Conservation (phyloP, 1,284 basidiomycete species). For the Cystobasidium sp. region DNA sequence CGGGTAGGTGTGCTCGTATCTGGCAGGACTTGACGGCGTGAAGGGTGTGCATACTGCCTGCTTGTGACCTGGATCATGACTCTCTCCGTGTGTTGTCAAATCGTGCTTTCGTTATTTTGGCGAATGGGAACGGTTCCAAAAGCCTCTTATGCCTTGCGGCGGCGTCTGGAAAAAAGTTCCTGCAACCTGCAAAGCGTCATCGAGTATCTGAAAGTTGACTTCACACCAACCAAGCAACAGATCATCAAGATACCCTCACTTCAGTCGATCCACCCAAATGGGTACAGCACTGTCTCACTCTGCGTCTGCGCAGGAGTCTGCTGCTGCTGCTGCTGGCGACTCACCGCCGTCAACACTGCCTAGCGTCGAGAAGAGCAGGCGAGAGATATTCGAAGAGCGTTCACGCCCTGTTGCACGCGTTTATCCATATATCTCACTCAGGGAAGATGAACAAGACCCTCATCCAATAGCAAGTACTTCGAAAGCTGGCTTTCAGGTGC, state of each 20-base stretch:
- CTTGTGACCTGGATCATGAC: neutral
- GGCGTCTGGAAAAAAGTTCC: neutral
- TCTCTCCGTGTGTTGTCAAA: neutral
- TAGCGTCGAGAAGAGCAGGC: constrained; percentile 14
- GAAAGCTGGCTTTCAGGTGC: constrained; percentile 5
- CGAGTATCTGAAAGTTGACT: neutral
- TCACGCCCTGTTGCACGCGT: neutral
- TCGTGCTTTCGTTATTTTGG: constrained; percentile 2
- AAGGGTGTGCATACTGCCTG: no score
- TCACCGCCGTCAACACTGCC: neutral
- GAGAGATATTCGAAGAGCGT: constrained; percentile 23
- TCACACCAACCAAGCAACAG: neutral
- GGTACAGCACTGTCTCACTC: constrained; percentile 24
- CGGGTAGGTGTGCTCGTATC: no score
- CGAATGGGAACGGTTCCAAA: constrained; percentile 17
- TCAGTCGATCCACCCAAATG: constrained; percentile 7
- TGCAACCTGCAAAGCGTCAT: constrained; percentile 3
- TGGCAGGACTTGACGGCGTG: no score
- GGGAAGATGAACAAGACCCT: constrained; percentile 8
- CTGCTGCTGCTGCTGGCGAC: neutral
- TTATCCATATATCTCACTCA: constrained; percentile 12
- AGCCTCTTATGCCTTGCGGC: neutral
- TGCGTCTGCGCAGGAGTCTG: neutral
- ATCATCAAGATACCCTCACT: neutral
- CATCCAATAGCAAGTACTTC: constrained; percentile 15